These are phyloP conservation scores for Symbiotaphrina buchneri DNA, from an alignment of 495 filamentous ascomycete species.

Conservation along the genomic window DNA sequence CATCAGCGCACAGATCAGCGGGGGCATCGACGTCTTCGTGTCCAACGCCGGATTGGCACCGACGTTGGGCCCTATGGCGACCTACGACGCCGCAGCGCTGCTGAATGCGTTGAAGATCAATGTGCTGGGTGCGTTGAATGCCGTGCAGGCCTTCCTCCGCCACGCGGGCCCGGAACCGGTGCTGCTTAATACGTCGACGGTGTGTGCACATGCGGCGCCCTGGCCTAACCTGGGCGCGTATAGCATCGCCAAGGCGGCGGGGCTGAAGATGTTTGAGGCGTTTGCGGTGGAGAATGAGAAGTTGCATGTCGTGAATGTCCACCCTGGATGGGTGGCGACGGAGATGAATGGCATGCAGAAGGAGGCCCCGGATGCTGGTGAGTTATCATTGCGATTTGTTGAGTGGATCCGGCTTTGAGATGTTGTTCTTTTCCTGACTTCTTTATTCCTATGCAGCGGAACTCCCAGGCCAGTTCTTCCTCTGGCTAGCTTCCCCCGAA, in stretches of 20 bases:
- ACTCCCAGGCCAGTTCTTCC: conserved; percentile 21
- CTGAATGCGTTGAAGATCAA: background rate
- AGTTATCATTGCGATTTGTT: no score
- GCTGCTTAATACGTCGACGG: background rate
- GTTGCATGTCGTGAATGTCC: conserved; percentile 20
- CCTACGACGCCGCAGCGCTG: background rate
- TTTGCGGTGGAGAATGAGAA: conserved; percentile 11
- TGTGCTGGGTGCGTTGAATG: background rate
- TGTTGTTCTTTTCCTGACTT: no score
- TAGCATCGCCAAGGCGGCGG: conserved; percentile 17
- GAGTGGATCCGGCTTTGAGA: no score
- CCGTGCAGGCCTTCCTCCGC: background rate
- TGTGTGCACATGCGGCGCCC: background rate
- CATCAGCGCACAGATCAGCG: background rate
- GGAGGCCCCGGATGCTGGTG: no score
- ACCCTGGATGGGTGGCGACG: conserved; percentile 18
- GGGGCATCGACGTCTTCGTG: background rate
- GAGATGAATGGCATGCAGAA: conserved; percentile 9
- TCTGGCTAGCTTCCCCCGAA: conserved; percentile 25
- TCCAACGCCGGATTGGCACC: background rate
- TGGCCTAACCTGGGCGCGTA: conserved; percentile 8
- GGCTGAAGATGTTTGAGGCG: conserved; percentile 14
- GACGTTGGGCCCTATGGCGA: background rate
- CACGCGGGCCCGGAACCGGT: background rate
- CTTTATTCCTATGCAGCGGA: conserved; percentile 11